These are phyloP conservation scores for Fraxinus americana DNA, from an alignment of 257 asterid species.

Conservation along the genomic window DNA sequence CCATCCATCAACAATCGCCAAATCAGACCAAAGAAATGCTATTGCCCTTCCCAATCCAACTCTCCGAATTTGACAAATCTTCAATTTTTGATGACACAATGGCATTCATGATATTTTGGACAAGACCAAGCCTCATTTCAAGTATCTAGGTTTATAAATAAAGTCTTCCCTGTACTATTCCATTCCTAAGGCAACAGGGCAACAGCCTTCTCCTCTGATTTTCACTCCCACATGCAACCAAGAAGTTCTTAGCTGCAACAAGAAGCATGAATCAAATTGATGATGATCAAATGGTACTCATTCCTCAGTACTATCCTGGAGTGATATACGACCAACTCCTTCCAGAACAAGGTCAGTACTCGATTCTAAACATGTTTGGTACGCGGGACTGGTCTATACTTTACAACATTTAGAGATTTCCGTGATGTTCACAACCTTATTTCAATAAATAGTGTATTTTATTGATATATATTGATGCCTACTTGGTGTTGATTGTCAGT, in stretches of 20 bases:
- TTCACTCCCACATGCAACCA: conserved; percentile 9
- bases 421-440: no score
- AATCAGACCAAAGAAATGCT: conserved; percentile 17
- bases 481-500: neutral
- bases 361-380: neutral
- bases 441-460: no score
- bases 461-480: no score
- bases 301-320: conserved; percentile 51
- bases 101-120: conserved; percentile 40
- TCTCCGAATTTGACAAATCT: conserved; percentile 47
- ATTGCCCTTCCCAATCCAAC: conserved; percentile 20
- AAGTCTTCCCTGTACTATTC: conserved; percentile 24
- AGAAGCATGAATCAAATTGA: conserved; percentile 33
- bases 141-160: conserved; percentile 44
- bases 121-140: conserved; percentile 32
- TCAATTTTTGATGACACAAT: conserved; percentile 1
- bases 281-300: conserved; percentile 50
- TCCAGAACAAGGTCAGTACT: conserved; percentile 40
- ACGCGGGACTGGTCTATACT: neutral
- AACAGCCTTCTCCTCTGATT: conserved; percentile 18
- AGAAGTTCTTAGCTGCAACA: conserved; percentile 1
- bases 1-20: neutral
- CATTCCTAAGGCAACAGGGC: conserved; percentile 18
- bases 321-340: conserved; percentile 33
- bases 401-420: no score